Conservation (phyloP, 768 basidiomycete genomes). For the Leucosporidium yakuticum region DNA sequence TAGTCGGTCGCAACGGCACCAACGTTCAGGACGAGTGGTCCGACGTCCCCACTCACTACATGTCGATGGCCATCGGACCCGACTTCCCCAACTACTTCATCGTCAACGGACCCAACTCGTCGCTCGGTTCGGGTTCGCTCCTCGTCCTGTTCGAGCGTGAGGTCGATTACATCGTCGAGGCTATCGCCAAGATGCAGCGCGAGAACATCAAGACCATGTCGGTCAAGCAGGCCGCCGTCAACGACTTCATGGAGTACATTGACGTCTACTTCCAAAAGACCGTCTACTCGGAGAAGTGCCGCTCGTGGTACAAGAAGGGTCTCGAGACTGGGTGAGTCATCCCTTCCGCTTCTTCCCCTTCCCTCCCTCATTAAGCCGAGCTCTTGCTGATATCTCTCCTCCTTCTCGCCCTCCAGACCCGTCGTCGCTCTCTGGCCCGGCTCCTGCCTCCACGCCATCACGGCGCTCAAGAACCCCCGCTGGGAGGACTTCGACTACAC, state of each 20-base stretch:
- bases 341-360: background rate
- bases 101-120: constrained; percentile 53
- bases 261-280: constrained; percentile 45
- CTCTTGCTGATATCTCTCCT: background rate
- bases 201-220: constrained; percentile 61
- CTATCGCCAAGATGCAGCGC: constrained; percentile 56
- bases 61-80: constrained; percentile 53
- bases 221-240: constrained; percentile 55
- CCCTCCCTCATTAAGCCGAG: background rate
- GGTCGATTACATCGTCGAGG: constrained; percentile 53
- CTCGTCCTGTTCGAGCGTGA: constrained; percentile 55
- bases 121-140: constrained; percentile 55
- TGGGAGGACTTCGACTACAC: constrained; percentile 56
- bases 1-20: constrained; percentile 53
- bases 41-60: constrained; percentile 57
- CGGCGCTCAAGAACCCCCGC: constrained; percentile 53
- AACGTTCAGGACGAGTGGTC: constrained; percentile 54
- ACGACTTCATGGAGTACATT: constrained; percentile 56
- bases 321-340: constrained; percentile 43
- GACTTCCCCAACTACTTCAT: constrained; percentile 58
- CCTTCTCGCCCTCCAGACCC: constrained; percentile 44
- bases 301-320: constrained; percentile 62
- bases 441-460: constrained; percentile 53
- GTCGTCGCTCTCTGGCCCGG: constrained; percentile 61
- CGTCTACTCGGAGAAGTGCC: constrained; percentile 56